These are phyloP conservation scores for Pichia norvegensis DNA, from an alignment of 1,139 yeast species.

Conservation along the genomic window DNA sequence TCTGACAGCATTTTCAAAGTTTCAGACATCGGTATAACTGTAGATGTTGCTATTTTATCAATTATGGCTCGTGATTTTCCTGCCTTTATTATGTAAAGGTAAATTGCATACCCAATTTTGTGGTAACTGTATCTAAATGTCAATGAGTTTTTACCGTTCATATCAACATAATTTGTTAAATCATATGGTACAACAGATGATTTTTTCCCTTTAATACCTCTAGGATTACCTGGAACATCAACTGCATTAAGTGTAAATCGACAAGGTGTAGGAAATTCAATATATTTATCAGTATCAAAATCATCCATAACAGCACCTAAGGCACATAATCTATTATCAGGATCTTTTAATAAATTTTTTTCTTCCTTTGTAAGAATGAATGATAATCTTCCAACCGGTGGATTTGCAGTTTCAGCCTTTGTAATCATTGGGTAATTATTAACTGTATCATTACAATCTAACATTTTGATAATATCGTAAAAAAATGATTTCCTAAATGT, in stretches of 20 bases:
- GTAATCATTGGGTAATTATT: not conserved
- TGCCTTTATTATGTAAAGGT: constrained; percentile 47
- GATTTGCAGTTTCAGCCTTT: constrained; percentile 31
- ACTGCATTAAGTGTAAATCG: constrained; percentile 46
- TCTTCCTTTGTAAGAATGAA: constrained; percentile 40
- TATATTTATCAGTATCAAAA: constrained; percentile 31
- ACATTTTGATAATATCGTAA: constrained; percentile 16
- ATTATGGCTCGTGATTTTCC: constrained; percentile 34
- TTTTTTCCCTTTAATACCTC: constrained; percentile 52
- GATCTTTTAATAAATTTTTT: constrained; percentile 24
- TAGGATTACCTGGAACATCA: constrained; percentile 41
- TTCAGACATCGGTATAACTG: constrained; percentile 41
- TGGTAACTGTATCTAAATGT: constrained; percentile 49
- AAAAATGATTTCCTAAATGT: constrained; percentile 9
- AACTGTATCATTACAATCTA: constrained; percentile 15
- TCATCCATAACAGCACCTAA: constrained; percentile 39
- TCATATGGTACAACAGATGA: constrained; percentile 68
- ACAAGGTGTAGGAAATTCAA: constrained; percentile 53
- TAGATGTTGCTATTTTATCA: constrained; percentile 29
- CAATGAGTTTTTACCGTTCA: constrained; percentile 31
- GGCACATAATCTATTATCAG: constrained; percentile 34
- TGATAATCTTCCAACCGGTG: constrained; percentile 26
- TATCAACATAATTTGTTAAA: constrained; percentile 38
- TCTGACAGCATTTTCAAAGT: constrained; percentile 37
- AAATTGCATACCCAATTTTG: constrained; percentile 35